phyloP scores from a whole-genome alignment of 2,329 filamentous ascomycete genomes.

The Fonsecaea nubica region DNA sequence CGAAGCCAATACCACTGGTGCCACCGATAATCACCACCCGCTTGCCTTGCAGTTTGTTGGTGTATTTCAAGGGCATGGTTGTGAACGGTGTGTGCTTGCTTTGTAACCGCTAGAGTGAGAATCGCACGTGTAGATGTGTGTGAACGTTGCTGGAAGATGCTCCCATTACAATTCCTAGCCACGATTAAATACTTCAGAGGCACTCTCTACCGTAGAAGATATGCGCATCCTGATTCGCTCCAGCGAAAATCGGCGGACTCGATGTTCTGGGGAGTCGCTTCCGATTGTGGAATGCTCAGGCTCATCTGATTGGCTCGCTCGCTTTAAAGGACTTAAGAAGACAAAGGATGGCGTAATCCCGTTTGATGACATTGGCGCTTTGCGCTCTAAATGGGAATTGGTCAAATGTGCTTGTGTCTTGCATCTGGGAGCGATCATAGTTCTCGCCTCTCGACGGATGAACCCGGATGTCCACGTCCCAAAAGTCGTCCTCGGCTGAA shows the following conservation, averaged over 20 bases:
- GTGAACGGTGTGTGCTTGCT: not conserved
- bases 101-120: not conserved
- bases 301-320: slow-evolving; percentile 10
- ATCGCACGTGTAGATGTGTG: not conserved
- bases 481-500: not conserved
- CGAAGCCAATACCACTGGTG: slow-evolving; percentile 60
- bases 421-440: not conserved
- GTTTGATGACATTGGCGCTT: not conserved
- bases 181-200: not conserved
- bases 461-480: not conserved
- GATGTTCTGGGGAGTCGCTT: too few species aligned
- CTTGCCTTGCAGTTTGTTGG: slow-evolving; percentile 53
- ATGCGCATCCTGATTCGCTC: not conserved
- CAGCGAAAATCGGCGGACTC: slow-evolving; percentile 4
- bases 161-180: not conserved
- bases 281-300: not conserved
- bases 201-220: not conserved
- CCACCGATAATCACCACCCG: slow-evolving; percentile 61
- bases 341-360: not conserved
- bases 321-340: not conserved
- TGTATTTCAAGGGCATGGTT: slow-evolving; percentile 40
- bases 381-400: not conserved
- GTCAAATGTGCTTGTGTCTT: not conserved
- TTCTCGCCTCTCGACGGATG: not conserved
- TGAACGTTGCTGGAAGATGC: not conserved